A percentile compares a stretch with the other conserved stretches of the same genome.
phyloP scores from a whole-genome alignment of 2,329 filamentous ascomycete genomes.

The Fusarium oxysporum region DNA sequence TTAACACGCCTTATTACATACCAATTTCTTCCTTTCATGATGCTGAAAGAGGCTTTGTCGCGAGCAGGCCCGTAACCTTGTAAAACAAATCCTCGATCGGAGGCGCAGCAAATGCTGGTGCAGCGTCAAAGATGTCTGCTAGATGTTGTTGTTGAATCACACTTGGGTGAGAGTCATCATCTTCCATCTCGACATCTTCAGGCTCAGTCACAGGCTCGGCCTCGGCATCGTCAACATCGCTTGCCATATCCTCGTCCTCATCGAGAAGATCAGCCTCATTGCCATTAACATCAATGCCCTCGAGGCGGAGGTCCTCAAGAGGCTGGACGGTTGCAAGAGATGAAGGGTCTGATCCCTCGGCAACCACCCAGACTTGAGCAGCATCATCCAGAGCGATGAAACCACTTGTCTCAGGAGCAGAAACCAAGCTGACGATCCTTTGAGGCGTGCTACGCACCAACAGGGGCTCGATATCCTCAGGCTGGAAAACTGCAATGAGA shows the following conservation, averaged over 20 bases:
- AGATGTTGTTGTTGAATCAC: conserved; percentile 77
- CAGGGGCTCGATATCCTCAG: conserved; percentile 68
- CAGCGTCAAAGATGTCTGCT: conserved; percentile 76
- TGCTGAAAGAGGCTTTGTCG: conserved; percentile 62
- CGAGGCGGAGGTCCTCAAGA: conserved; percentile 65
- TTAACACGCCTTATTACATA: conserved; percentile 25
- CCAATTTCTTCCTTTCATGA: conserved; percentile 31
- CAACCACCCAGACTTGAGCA: conserved; percentile 75
- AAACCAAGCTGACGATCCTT: conserved; percentile 74
- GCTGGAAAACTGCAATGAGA: conserved; percentile 74
- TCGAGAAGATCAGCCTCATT: conserved; percentile 49
- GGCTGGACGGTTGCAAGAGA: conserved; percentile 65
- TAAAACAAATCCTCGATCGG: conserved; percentile 82
- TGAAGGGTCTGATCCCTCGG: conserved; percentile 68
- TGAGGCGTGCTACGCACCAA: conserved; percentile 67
- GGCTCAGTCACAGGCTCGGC: conserved; percentile 53
- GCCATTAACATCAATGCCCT: conserved; percentile 50
- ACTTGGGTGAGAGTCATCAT: conserved; percentile 63
- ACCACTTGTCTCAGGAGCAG: conserved; percentile 72
- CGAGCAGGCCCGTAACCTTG: conserved; percentile 72
- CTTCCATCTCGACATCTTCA: conserved; percentile 60
- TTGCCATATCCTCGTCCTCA: conserved; percentile 57
- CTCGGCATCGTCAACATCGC: conserved; percentile 56
- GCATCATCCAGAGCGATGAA: conserved; percentile 82
- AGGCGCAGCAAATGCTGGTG: conserved; percentile 75